phyloP scores from a whole-genome alignment of 169 alveolate genomes.

The Cryptosporidium baileyi region DNA sequence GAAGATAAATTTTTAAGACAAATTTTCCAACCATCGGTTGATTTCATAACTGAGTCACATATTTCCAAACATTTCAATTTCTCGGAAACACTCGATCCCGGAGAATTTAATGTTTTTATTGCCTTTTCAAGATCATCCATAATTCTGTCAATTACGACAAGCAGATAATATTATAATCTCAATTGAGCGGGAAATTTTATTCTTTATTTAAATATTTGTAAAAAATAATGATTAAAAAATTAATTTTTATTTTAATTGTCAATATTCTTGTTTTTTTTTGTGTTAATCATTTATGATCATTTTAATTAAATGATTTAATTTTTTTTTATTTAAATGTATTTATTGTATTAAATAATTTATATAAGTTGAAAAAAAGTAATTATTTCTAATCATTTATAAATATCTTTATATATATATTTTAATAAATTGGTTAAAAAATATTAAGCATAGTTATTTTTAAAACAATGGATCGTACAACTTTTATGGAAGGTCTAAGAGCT shows the following conservation, averaged over 20 bases:
- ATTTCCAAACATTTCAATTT: constrained; percentile 33
- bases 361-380: too few species aligned
- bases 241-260: too few species aligned
- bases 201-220: too few species aligned
- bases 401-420: too few species aligned
- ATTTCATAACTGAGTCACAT: constrained; percentile 17
- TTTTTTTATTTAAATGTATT: too few species aligned
- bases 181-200: not conserved
- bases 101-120: constrained; percentile 41
- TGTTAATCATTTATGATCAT: too few species aligned
- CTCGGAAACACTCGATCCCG: constrained; percentile 41
- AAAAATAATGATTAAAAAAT: too few species aligned
- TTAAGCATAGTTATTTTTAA: too few species aligned
- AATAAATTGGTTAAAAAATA: not conserved
- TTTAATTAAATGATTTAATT: too few species aligned
- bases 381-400: too few species aligned
- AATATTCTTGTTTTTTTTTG: too few species aligned
- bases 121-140: constrained; percentile 70
- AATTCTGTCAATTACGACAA: not conserved
- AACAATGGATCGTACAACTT: constrained; percentile 41
- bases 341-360: too few species aligned
- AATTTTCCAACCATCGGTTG: constrained; percentile 48
- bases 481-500: constrained; percentile 69
- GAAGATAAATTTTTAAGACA: constrained; percentile 19
- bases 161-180: not conserved